Percentiles rank a stretch among this genome's conserved stretches.
phyloP scores from a whole-genome alignment of 257 asterid genomes.

The Osmanthus fragrans region DNA sequence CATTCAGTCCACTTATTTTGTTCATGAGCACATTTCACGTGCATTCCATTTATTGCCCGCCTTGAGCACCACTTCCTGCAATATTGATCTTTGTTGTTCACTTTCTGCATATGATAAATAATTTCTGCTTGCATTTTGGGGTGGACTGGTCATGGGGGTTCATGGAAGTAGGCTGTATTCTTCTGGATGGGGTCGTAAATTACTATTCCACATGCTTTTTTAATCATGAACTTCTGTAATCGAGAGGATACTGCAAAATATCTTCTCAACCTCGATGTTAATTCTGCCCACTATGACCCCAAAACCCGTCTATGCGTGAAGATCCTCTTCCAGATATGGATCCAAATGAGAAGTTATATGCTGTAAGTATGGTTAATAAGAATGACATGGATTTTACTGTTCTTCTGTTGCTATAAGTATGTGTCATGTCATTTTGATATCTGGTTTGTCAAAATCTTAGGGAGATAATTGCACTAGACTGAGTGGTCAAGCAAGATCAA shows the following conservation, averaged over 20 bases:
- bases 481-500: conserved; percentile 93
- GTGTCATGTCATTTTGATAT: conserved; percentile 5
- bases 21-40: not conserved
- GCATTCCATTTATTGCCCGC: not conserved
- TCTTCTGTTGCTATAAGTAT: not conserved
- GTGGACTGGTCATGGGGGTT: not conserved
- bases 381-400: conserved; percentile 1
- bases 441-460: conserved; percentile 31
- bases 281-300: conserved; percentile 95
- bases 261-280: conserved; percentile 91
- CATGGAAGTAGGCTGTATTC: not conserved
- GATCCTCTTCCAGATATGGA: conserved; percentile 98
- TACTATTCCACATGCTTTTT: not conserved
- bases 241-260: conserved; percentile 97
- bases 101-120: not conserved
- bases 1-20: not conserved
- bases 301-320: conserved; percentile 99
- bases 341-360: conserved; percentile 91
- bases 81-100: not conserved
- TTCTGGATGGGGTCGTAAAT: not conserved
- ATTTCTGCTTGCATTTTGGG: not conserved
- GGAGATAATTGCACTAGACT: conserved; percentile 86
- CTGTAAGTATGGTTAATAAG: conserved; percentile 42
- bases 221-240: conserved; percentile 81
- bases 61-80: not conserved